Percentiles rank a stretch among this genome's conserved stretches.
These are phyloP conservation scores for Clitopilus hobsonii DNA, from an alignment of 768 basidiomycete genomes.

Conservation along the genomic window DNA sequence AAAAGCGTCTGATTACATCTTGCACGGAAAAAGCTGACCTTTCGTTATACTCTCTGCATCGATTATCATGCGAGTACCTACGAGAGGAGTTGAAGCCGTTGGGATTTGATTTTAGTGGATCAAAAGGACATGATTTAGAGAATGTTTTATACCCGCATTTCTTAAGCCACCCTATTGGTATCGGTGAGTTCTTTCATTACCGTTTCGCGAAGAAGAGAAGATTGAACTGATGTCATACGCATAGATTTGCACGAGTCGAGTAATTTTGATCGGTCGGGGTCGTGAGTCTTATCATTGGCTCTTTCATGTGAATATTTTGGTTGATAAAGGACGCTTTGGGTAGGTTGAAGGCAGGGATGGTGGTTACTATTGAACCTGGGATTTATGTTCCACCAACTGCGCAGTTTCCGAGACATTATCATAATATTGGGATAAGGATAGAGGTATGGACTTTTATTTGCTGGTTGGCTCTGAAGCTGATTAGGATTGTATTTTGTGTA, in stretches of 20 bases:
- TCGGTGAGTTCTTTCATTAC: constrained; percentile 45
- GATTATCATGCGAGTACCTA: constrained; percentile 61
- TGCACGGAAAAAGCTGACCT: constrained; percentile 56
- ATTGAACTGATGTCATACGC: constrained; percentile 8
- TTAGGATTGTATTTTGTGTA: constrained; percentile 10
- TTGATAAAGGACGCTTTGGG: not conserved
- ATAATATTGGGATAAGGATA: constrained; percentile 88
- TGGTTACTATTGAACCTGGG: constrained; percentile 90
- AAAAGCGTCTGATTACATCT: constrained; percentile 59
- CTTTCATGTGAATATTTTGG: not conserved
- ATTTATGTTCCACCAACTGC: constrained; percentile 83
- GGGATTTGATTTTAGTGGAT: constrained; percentile 45
- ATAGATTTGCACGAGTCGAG: constrained; percentile 87
- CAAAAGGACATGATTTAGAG: constrained; percentile 56
- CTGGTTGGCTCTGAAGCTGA: not conserved
- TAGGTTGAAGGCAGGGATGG: constrained; percentile 81
- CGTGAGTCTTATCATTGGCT: constrained; percentile 32
- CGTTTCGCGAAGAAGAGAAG: constrained; percentile 1
- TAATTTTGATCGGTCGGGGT: constrained; percentile 47
- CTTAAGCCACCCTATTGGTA: constrained; percentile 87
- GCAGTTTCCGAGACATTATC: constrained; percentile 82
- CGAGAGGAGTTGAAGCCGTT: constrained; percentile 72
- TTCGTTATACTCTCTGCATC: constrained; percentile 75
- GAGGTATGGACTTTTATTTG: constrained; percentile 48
- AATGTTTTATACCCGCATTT: constrained; percentile 90